phyloP scores from a whole-genome alignment of 768 basidiomycete genomes.

The Pleurotus citrinopileatus region DNA sequence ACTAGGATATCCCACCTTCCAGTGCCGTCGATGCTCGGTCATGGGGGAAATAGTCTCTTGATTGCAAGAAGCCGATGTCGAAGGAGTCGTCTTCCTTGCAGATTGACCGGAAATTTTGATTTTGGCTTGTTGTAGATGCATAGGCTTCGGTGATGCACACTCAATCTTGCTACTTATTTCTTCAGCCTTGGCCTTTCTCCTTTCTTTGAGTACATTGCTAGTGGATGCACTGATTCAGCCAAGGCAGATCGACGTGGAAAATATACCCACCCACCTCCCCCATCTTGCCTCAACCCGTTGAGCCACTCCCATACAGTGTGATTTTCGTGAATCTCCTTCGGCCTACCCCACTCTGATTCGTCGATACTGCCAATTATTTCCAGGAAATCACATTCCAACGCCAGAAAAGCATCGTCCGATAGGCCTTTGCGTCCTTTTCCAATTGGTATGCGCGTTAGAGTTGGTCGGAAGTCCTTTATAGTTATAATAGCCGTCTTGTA shows the following conservation, averaged over 20 bases:
- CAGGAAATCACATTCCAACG: conserved; percentile 50
- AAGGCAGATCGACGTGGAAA: conserved; percentile 1
- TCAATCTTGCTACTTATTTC: neutral
- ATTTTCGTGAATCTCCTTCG: conserved; percentile 42
- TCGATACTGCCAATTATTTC: conserved; percentile 38
- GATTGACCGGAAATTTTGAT: neutral
- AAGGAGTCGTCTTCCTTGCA: neutral
- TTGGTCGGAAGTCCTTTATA: conserved; percentile 48
- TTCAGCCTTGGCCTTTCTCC: conserved; percentile 30
- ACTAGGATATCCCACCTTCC: conserved; percentile 4
- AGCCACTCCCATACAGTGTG: conserved; percentile 48
- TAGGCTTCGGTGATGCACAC: neutral
- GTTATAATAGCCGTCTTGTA: conserved; percentile 42
- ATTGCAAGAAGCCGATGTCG: no score
- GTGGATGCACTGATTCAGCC: conserved; percentile 1
- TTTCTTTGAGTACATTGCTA: conserved; percentile 46
- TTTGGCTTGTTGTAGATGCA: neutral
- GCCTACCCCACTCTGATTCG: conserved; percentile 49
- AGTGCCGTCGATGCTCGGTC: conserved; percentile 5
- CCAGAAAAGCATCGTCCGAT: conserved; percentile 38
- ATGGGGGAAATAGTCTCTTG: neutral
- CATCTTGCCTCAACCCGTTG: conserved; percentile 49
- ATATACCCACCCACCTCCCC: conserved; percentile 57
- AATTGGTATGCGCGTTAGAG: conserved; percentile 52
- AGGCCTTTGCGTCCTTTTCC: conserved; percentile 33